Evolutionary conservation across 2,329 filamentous ascomycete species (phyloP).

Genomic region (Fusarium compactum): DNA sequence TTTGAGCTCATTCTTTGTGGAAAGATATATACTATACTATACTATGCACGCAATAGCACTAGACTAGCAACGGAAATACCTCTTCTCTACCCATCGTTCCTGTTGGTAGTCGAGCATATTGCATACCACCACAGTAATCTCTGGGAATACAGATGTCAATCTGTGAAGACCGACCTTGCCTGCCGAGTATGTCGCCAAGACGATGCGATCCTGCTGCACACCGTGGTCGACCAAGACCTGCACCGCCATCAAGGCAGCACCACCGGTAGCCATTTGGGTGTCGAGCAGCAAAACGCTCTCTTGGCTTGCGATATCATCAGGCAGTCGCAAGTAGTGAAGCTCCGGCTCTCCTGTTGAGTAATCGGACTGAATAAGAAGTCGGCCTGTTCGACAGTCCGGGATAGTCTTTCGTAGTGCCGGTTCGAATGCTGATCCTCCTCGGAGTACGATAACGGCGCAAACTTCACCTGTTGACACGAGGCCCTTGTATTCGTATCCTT

Average conservation of each 20-base stretch:
- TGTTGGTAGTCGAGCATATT: constrained; percentile 85
- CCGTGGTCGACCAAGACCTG: constrained; percentile 96
- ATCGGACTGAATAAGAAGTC: constrained; percentile 91
- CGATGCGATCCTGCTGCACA: constrained; percentile 84
- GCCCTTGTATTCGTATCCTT: constrained; percentile 76
- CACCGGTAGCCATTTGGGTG: constrained; percentile 94
- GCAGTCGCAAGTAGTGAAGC: constrained; percentile 87
- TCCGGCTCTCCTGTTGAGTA: constrained; percentile 89
- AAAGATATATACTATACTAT: constrained; percentile 26
- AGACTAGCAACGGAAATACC: constrained; percentile 85
- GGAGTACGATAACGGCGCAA: constrained; percentile 87
- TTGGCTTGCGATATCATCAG: constrained; percentile 77
- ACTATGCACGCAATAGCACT: neutral
- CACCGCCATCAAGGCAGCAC: constrained; percentile 89
- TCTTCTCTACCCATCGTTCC: constrained; percentile 88
- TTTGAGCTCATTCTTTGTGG: neutral
- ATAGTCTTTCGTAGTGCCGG: constrained; percentile 89
- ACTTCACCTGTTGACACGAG: constrained; percentile 78
- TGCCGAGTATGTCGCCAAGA: constrained; percentile 93
- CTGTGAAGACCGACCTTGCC: constrained; percentile 86
- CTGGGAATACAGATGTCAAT: constrained; percentile 88
- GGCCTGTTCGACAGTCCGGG: constrained; percentile 90
- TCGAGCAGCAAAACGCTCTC: constrained; percentile 89
- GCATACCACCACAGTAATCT: constrained; percentile 87
- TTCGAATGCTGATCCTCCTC: constrained; percentile 90